Conservation (phyloP, 2,329 filamentous ascomycete species). For the Bipolaris victoriae region DNA sequence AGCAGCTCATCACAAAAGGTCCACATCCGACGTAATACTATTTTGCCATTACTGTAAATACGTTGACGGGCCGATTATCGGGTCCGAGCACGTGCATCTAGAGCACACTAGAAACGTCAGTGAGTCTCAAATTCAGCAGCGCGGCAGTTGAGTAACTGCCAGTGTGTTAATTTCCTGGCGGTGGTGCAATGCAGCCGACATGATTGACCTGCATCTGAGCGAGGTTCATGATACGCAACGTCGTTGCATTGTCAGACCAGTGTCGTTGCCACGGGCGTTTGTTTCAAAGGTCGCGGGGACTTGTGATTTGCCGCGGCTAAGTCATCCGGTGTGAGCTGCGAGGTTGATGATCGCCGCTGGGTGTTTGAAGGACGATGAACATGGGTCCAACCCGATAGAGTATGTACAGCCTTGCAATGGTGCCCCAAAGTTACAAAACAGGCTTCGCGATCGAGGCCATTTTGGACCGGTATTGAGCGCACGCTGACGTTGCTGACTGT, state of each 20-base stretch:
- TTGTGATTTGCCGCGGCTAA: background rate
- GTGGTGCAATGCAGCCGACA: background rate
- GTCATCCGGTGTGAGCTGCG: background rate
- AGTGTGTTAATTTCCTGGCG: background rate
- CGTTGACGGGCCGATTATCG: background rate
- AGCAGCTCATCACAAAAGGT: background rate
- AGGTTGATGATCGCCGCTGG: slow-evolving; percentile 21
- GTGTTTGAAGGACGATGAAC: background rate
- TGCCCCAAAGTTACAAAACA: background rate
- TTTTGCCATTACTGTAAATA: background rate
- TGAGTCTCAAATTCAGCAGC: background rate
- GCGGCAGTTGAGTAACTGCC: background rate
- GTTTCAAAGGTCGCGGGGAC: background rate
- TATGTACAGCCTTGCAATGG: slow-evolving; percentile 4
- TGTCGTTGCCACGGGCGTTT: background rate
- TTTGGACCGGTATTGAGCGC: slow-evolving; percentile 5
- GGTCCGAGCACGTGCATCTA: background rate
- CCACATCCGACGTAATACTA: background rate
- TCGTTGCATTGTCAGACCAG: background rate
- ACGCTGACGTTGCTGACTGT: slow-evolving; percentile 6
- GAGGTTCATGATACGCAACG: too few relatives aligned
- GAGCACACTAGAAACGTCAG: background rate
- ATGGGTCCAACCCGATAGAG: background rate
- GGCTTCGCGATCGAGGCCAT: background rate
- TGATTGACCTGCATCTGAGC: background rate